Evolutionary conservation across 202 grass and related monocot genomes (phyloP).

Genomic region (Musa balbisiana): DNA sequence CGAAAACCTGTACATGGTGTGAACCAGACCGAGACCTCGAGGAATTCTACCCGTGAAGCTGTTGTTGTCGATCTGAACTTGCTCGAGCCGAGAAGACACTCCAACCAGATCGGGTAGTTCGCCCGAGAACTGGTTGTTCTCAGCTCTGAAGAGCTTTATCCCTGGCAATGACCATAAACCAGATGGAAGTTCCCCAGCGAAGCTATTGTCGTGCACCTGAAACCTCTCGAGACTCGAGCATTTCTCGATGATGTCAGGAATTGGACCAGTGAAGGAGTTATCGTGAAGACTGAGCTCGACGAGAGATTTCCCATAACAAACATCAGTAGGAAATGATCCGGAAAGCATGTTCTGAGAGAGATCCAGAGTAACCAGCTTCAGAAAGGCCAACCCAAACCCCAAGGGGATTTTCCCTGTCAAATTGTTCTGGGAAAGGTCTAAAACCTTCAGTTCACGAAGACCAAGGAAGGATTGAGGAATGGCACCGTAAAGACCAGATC

Average conservation of each 20-base stretch:
- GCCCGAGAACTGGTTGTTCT: slow-evolving; percentile 52
- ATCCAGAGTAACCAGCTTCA: slow-evolving; percentile 42
- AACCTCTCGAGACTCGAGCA: slow-evolving; percentile 52
- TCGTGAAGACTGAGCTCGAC: slow-evolving; percentile 21
- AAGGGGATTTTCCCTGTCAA: slow-evolving; percentile 41
- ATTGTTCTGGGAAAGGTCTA: slow-evolving; percentile 65
- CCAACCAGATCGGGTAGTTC: slow-evolving; percentile 33
- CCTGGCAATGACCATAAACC: slow-evolving; percentile 61
- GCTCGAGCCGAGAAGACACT: slow-evolving; percentile 45
- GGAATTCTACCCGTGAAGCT: slow-evolving; percentile 51
- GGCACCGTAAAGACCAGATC: slow-evolving; percentile 37
- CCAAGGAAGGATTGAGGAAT: slow-evolving; percentile 39
- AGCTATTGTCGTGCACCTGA: slow-evolving; percentile 55
- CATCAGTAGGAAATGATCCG: slow-evolving; percentile 47
- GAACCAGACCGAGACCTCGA: slow-evolving; percentile 36
- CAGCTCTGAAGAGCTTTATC: slow-evolving; percentile 41
- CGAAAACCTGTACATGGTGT: slow-evolving; percentile 66
- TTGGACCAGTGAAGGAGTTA: slow-evolving; percentile 19
- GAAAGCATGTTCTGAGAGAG: slow-evolving; percentile 50
- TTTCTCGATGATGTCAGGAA: slow-evolving; percentile 12
- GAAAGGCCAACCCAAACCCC: slow-evolving; percentile 36
- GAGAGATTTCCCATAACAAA: slow-evolving; percentile 24
- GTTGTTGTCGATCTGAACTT: slow-evolving; percentile 71
- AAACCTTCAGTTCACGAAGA: slow-evolving; percentile 45
- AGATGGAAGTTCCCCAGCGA: slow-evolving; percentile 42